Evolutionary conservation across 352 stramenopile genomes (phyloP), one percentile per base, ranked within the genome.

Genomic region (Pilasporangium apinafurcum): DNA sequence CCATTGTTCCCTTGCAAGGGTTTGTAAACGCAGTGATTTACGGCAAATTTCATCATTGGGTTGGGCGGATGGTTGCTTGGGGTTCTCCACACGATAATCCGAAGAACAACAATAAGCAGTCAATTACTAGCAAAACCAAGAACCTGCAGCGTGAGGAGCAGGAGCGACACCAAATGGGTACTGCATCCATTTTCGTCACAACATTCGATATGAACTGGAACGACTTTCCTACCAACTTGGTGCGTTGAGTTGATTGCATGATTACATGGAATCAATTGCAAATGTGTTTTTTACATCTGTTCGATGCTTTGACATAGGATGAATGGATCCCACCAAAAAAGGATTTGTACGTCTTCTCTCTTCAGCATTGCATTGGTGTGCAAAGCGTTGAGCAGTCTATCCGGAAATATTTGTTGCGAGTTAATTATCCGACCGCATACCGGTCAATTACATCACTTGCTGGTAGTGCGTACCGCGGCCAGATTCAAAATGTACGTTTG

Each of bases 1-100:
- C 68, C 13, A 85, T 91, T 45, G 68, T 91, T n/a, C 76, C 79
- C 4, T 59, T 91, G 0, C 79, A 89, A 61, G 81, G 81, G 38
- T 93, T 91, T 46, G 70, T 88, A 14, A 91, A 91, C 31, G 81
- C 81, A 3, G 69, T 91, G 4, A 91, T 93, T 31, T 93, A 93
- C 49, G 81, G 78, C 35, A 90, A 89, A 42, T 87, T 91, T 47
- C 79, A 91, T 51, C 66, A 85, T 25, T 91, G 74, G 71, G 66
- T 91, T 14, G 74, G 74, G 0, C 79, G 79, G 0, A 70, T 87
- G 39, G 63, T 83, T 3, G 54, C 79, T 5, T 48, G 59, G 7
- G 60, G 62, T 1, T 71, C 62, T 61, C 40, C 47, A 8, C 52
- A 59, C 29, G 64, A 70, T 27, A 72, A 65, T 38, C 65, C 49